phyloP scores from a whole-genome alignment of 441 rosid genomes.

The Erodium texanum region DNA sequence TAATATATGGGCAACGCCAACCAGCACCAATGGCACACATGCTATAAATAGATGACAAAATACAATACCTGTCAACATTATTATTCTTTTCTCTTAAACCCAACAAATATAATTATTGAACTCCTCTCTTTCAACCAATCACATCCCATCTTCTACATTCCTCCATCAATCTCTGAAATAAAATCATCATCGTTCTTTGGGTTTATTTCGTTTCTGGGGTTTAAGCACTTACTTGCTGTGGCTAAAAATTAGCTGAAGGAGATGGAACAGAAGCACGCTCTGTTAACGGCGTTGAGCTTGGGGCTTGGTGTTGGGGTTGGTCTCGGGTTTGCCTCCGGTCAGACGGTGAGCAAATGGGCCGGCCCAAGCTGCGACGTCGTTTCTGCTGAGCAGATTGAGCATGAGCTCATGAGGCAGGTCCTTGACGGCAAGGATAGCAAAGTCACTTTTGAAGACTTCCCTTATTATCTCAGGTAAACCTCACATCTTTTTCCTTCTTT shows the following conservation, averaged over 20 bases:
- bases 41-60: not conserved
- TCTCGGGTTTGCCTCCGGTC: slow-evolving; percentile 75
- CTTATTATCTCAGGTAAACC: slow-evolving; percentile 62
- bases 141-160: slow-evolving; percentile 7
- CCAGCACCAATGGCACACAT: too few species aligned
- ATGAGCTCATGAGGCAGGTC: slow-evolving; percentile 58
- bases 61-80: not conserved
- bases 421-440: slow-evolving; percentile 51
- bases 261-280: slow-evolving; percentile 74
- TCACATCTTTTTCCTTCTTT: too few species aligned
- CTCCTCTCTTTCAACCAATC: slow-evolving; percentile 4
- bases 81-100: too few species aligned
- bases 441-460: slow-evolving; percentile 66
- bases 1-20: too few species aligned
- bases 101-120: too few species aligned
- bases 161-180: not conserved
- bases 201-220: not conserved
- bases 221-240: too few species aligned
- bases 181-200: not conserved
- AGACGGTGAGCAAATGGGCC: slow-evolving; percentile 48
- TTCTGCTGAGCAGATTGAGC: slow-evolving; percentile 55
- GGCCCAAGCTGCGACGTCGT: slow-evolving; percentile 24
- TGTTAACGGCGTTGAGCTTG: slow-evolving; percentile 73
- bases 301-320: slow-evolving; percentile 87
- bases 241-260: slow-evolving; percentile 10